Base-by-base conservation (phyloP, 2,329 filamentous ascomycete genomes). In the Aureobasidium musti region DNA sequence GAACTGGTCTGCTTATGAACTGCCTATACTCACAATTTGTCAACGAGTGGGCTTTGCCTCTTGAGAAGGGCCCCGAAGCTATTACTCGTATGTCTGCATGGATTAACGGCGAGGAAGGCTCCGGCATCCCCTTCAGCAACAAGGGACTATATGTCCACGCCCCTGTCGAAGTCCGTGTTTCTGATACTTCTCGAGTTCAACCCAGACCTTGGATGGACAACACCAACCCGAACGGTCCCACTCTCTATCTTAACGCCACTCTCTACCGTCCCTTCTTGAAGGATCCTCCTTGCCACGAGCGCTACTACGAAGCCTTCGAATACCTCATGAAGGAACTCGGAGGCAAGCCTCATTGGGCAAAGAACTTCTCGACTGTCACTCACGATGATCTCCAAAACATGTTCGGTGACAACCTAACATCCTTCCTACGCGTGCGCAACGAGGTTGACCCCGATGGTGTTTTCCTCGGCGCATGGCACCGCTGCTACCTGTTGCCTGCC, bases 1-100 rank as follows among this genome's bases (percentile, higher is more conserved):
- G 90, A 68, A 82, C 89, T 70, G 94, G 92, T 14, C 85, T 98
- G 53, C 83, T 97, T 63, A 94, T 99, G 91, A 95, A 99, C 81
- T 99, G 95, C 74, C 85, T 98, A 6, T 99, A 97, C 82, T 94
- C 91, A n/a, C 95, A 99, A 75, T 97, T 92, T 73, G 95, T 99
- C 70, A 97, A 99, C 77, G 95, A 99, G 77, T 99, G 95, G 95
- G 94, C 94, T 0, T 84, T 99, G 7, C 94, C 95, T 1, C 83
- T 99, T 0, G 82, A 87, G 69, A 89, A 90, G 71, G 95, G 95
- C 0, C 94, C 94, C 17, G 93, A 97, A 78, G 93, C 92, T 8
- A 86, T 99, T 50, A 84, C 82, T 37, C 87, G 95, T 11, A 84
- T 99, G 14, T 91, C 89, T 45, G 89, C 91, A 56, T 99, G 95